These are phyloP conservation scores for Gonium pectorale DNA, from an alignment of 139 green algal species.

Conservation along the genomic window DNA sequence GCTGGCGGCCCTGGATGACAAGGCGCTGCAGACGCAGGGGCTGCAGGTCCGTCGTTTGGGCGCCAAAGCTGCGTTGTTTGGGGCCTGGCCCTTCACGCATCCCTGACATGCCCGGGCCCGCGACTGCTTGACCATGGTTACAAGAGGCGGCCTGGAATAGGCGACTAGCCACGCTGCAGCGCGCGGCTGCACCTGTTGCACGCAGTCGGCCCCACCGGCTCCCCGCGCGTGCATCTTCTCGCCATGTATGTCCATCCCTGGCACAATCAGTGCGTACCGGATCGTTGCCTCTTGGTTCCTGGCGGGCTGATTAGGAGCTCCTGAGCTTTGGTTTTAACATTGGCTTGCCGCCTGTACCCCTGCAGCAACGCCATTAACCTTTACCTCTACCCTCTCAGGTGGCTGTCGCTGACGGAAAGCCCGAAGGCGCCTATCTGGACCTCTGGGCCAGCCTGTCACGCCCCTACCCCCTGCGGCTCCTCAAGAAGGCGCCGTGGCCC, in stretches of 20 bases:
- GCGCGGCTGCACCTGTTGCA: too few relatives aligned
- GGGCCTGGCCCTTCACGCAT: too few relatives aligned
- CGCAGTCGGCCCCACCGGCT: too few relatives aligned
- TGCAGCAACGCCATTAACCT: neutral
- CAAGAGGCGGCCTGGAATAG: too few relatives aligned
- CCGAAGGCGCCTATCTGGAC: conserved; percentile 47
- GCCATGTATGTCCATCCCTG: neutral
- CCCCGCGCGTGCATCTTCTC: neutral
- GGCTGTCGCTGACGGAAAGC: conserved; percentile 45
- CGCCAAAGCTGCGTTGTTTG: too few relatives aligned
- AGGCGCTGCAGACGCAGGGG: neutral
- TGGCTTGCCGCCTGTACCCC: too few relatives aligned
- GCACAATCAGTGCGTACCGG: neutral
- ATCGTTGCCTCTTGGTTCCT: too few relatives aligned
- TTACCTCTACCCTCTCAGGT: conserved; percentile 26
- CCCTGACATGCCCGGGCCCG: too few relatives aligned
- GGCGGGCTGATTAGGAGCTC: too few relatives aligned
- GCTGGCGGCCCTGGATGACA: conserved; percentile 8
- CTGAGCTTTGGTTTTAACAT: neutral
- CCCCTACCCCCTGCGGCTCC: conserved; percentile 39
- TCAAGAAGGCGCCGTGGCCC: conserved; percentile 34
- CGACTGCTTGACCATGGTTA: too few relatives aligned
- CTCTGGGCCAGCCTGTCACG: conserved; percentile 34
- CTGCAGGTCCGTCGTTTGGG: too few relatives aligned
- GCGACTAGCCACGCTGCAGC: too few relatives aligned